A percentile compares a stretch with the other conserved stretches of the same genome.
phyloP scores from a whole-genome alignment of 257 asterid genomes.

The Catharanthus roseus region DNA sequence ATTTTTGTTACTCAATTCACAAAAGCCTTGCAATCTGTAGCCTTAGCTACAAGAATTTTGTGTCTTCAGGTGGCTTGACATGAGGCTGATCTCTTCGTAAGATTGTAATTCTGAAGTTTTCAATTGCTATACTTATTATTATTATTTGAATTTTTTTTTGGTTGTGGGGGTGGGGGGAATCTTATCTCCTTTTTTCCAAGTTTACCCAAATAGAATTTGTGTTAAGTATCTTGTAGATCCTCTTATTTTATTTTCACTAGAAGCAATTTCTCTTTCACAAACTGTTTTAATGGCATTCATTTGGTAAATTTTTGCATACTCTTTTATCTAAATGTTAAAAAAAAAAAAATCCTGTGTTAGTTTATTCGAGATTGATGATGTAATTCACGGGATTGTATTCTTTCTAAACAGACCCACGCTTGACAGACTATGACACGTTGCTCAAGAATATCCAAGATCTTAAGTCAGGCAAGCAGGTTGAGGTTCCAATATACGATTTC shows the following conservation, averaged over 20 bases:
- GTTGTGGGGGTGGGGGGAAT: background rate
- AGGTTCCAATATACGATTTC: slow-evolving; percentile 94
- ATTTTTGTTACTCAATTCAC: too few species aligned
- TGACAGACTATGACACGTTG: slow-evolving; percentile 94
- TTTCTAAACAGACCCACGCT: slow-evolving; percentile 73
- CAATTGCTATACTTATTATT: background rate
- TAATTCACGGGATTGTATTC: too few species aligned
- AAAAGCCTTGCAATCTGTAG: too few species aligned
- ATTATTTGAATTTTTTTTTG: too few species aligned
- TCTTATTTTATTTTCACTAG: background rate
- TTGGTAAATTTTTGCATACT: too few species aligned
- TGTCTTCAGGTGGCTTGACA: background rate
- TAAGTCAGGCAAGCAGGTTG: slow-evolving; percentile 64
- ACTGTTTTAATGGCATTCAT: too few species aligned
- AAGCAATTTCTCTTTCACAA: background rate
- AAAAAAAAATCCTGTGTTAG: too few species aligned
- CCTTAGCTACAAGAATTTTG: background rate
- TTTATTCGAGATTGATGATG: too few species aligned
- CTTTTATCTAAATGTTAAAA: too few species aligned
- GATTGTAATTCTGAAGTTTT: background rate
- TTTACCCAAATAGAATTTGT: background rate
- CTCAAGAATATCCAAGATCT: slow-evolving; percentile 80
- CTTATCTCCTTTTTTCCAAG: background rate
- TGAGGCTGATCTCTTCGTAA: background rate
- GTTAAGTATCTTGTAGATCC: background rate